Evolutionary conservation across 2,329 filamentous ascomycete species (phyloP).

Genomic region (Hypomyces rosellus): DNA sequence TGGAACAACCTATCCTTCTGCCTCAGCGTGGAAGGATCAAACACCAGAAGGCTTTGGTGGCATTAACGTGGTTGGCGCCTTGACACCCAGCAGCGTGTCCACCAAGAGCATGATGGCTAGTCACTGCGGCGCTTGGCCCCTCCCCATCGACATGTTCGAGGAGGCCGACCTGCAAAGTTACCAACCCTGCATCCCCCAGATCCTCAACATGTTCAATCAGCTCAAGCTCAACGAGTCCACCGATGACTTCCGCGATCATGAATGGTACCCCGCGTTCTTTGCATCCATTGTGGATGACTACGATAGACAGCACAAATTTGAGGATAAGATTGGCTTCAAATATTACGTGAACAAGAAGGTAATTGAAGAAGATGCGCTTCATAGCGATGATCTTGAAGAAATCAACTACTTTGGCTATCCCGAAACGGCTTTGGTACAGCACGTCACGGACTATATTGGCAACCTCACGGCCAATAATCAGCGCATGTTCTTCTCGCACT

Average conservation of each 20-base stretch:
- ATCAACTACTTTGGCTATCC: slow-evolving; percentile 31
- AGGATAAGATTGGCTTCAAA: slow-evolving; percentile 25
- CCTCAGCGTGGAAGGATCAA: slow-evolving; percentile 13
- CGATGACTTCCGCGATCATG: slow-evolving; percentile 19
- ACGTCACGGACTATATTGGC: slow-evolving; percentile 26
- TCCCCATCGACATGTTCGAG: slow-evolving; percentile 36
- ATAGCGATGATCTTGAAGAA: slow-evolving; percentile 22
- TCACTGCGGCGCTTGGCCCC: slow-evolving; percentile 34
- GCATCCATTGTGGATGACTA: slow-evolving; percentile 28
- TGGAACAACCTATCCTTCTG: slow-evolving; percentile 1
- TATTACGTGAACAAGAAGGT: slow-evolving; percentile 23
- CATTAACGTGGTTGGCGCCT: slow-evolving; percentile 32
- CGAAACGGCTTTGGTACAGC: slow-evolving; percentile 26
- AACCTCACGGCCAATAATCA: slow-evolving; percentile 24
- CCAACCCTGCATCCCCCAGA: slow-evolving; percentile 38
- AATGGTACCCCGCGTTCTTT: slow-evolving; percentile 28
- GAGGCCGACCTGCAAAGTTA: slow-evolving; percentile 38
- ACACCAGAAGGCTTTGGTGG: slow-evolving; percentile 23
- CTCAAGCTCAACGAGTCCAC: slow-evolving; percentile 13
- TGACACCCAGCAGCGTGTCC: slow-evolving; percentile 36
- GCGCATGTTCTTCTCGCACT: slow-evolving; percentile 28
- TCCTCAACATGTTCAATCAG: slow-evolving; percentile 26
- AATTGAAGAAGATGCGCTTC: slow-evolving; percentile 23
- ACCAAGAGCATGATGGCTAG: slow-evolving; percentile 36
- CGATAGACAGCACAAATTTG: slow-evolving; percentile 28